Percentiles rank a stretch among this genome's conserved stretches.
Conservation (phyloP, 345 rosid genomes). For the Brassica nigra region DNA sequence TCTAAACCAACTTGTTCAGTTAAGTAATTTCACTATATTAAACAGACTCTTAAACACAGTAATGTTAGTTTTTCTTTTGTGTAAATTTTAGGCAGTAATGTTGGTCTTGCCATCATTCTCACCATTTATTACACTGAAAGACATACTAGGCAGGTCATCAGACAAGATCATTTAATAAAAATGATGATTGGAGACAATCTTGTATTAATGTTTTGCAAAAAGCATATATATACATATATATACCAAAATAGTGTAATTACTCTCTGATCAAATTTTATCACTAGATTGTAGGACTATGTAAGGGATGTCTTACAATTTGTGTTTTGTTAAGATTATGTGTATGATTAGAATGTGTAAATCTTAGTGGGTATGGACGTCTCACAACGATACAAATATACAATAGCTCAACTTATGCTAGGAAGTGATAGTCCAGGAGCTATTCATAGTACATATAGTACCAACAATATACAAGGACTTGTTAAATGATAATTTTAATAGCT, state of each 20-base stretch:
- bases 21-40: not conserved
- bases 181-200: constrained; percentile 15
- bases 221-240: not conserved
- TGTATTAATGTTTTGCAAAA: not conserved
- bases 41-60: not conserved
- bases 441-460: not conserved
- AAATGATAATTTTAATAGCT: not conserved
- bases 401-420: not conserved
- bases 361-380: not conserved
- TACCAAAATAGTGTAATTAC: not conserved
- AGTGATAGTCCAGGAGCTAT: not conserved
- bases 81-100: not conserved
- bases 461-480: constrained; percentile 5
- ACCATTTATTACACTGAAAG: not conserved
- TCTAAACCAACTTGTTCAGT: not conserved
- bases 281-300: not conserved
- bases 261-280: not conserved
- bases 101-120: not conserved
- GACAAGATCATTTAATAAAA: not conserved
- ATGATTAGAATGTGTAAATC: not conserved
- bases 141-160: not conserved
- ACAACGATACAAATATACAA: not conserved
- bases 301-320: not conserved
- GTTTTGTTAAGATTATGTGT: not conserved
- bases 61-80: not conserved